A percentile compares a stretch with the other conserved stretches of the same genome.
Conservation (phyloP, 2,329 filamentous ascomycete genomes). For the Cladophialophora yegresii region DNA sequence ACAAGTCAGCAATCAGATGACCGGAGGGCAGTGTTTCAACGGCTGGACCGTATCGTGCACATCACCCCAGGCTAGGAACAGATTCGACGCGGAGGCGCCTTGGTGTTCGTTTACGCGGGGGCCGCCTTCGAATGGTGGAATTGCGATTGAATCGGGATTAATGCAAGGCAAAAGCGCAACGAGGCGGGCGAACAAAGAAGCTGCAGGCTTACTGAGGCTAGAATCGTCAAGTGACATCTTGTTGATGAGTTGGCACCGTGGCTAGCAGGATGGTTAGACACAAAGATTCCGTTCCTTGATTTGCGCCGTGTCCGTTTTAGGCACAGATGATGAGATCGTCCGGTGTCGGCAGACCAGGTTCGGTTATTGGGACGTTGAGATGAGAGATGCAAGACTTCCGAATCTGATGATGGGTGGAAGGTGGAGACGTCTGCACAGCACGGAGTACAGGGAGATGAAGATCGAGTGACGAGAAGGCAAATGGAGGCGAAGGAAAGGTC, state of each 20-base stretch:
- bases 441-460: constrained; percentile 1
- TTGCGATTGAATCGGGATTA: not conserved
- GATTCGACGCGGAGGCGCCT: constrained; percentile 25
- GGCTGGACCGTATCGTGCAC: constrained; percentile 17
- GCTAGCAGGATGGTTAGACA: constrained; percentile 1
- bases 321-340: not conserved
- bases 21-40: constrained; percentile 21
- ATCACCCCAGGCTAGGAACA: constrained; percentile 6
- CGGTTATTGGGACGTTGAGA: not conserved
- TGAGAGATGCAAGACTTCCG: not conserved
- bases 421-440: not conserved
- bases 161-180: constrained; percentile 15
- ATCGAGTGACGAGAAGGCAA: constrained; percentile 10
- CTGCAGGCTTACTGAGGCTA: constrained; percentile 27
- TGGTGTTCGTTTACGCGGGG: not conserved
- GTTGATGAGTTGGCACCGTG: constrained; percentile 25
- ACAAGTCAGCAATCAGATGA: constrained; percentile 29
- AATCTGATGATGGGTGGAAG: not conserved
- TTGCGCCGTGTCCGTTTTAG: not conserved
- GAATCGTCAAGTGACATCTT: constrained; percentile 28
- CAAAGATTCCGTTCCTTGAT: constrained; percentile 7
- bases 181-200: constrained; percentile 9
- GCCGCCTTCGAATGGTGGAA: constrained; percentile 7
- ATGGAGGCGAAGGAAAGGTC: constrained; percentile 10
- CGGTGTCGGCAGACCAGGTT: too few relatives aligned